phyloP scores from a whole-genome alignment of 768 basidiomycete genomes.

The Harrya chromipes region DNA sequence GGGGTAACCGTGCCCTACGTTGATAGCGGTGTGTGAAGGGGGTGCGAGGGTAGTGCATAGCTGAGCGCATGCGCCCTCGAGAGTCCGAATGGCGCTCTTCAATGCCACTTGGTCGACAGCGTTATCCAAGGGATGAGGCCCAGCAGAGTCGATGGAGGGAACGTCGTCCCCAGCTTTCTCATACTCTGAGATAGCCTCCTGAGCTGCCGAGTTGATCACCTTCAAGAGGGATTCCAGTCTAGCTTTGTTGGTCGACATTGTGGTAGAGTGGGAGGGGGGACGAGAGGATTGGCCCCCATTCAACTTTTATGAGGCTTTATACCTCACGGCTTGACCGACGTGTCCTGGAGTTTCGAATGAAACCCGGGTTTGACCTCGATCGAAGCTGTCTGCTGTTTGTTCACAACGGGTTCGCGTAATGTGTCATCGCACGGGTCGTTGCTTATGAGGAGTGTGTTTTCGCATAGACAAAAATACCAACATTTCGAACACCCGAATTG shows the following conservation, averaged over 20 bases:
- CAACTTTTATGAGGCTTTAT: not conserved
- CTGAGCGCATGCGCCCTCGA: constrained; percentile 38
- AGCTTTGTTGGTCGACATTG: constrained; percentile 21
- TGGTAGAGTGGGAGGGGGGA: not conserved
- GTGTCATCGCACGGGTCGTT: not conserved
- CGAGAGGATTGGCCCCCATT: not conserved
- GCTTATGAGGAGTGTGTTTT: not conserved
- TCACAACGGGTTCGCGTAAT: not conserved
- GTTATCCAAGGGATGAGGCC: constrained; percentile 35
- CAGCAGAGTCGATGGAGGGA: constrained; percentile 35
- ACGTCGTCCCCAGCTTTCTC: constrained; percentile 23
- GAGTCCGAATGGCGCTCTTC: constrained; percentile 23
- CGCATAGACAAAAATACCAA: constrained; percentile 2
- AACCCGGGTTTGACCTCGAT: too few relatives aligned
- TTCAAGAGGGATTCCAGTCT: constrained; percentile 28
- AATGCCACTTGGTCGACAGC: constrained; percentile 21
- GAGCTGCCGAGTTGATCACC: constrained; percentile 31
- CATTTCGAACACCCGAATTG: not conserved
- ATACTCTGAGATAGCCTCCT: constrained; percentile 34
- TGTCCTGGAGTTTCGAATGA: too few relatives aligned
- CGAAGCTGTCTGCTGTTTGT: too few relatives aligned
- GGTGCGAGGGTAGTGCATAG: constrained; percentile 34
- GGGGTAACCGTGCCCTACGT: constrained; percentile 20
- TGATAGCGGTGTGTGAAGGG: constrained; percentile 32
- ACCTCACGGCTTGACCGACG: not conserved